These are phyloP conservation scores for Candida morakotiae DNA, from an alignment of 805 yeast species.

Conservation along the genomic window DNA sequence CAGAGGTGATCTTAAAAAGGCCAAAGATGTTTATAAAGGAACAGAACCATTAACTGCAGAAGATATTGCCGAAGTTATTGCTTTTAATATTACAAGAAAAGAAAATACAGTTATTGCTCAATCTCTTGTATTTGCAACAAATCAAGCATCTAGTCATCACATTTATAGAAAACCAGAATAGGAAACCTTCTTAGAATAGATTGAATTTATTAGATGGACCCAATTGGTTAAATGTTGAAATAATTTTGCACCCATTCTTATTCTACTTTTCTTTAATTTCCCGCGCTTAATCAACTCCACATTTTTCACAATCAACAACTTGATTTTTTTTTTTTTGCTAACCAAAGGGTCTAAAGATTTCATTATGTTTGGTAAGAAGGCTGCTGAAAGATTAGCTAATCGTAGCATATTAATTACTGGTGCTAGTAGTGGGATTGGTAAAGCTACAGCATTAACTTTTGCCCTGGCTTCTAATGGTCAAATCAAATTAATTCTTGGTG, in stretches of 20 bases:
- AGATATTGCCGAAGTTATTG: conserved; percentile 37
- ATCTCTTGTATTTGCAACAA: conserved; percentile 33
- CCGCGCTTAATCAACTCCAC: conserved; percentile 2
- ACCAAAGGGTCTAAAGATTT: no score
- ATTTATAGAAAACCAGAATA: conserved; percentile 14
- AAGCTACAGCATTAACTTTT: conserved; percentile 36
- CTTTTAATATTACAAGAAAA: conserved; percentile 31
- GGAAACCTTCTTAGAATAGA: no score
- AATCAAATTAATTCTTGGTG: conserved; percentile 33
- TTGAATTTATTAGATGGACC: no score
- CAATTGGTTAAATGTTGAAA: no score
- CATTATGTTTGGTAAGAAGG: conserved; percentile 24
- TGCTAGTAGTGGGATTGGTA: conserved; percentile 42
- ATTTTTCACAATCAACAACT: not conserved
- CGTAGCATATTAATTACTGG: conserved; percentile 37
- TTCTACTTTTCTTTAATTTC: not conserved
- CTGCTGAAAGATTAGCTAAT: conserved; percentile 36
- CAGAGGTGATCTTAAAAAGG: conserved; percentile 27
- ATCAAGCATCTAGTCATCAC: conserved; percentile 25
- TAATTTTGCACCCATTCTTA: not conserved
- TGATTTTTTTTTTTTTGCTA: no score
- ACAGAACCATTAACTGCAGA: conserved; percentile 30
- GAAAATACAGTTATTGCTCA: conserved; percentile 37
- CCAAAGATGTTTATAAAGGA: conserved; percentile 33
- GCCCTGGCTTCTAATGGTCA: conserved; percentile 37